These are phyloP conservation scores for Boletellus ananas DNA, from an alignment of 768 basidiomycete species.

Conservation along the genomic window DNA sequence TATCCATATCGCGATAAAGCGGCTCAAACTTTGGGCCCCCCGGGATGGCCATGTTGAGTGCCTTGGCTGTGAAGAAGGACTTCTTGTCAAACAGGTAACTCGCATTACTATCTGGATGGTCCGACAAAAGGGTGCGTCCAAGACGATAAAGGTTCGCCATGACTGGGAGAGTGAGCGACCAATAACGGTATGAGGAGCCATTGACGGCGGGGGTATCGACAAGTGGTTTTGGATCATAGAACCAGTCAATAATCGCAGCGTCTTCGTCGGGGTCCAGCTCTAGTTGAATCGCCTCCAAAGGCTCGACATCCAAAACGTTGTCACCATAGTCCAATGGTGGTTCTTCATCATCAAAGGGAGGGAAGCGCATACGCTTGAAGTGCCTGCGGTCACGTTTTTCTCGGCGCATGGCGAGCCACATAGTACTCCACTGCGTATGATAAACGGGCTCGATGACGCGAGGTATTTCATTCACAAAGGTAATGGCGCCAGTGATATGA, in stretches of 20 bases:
- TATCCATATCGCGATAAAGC: constrained; percentile 93
- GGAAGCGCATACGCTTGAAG: constrained; percentile 99
- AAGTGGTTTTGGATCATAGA: constrained; percentile 95
- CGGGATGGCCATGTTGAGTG: constrained; percentile 93
- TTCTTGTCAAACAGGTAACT: constrained; percentile 97
- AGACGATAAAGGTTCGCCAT: constrained; percentile 97
- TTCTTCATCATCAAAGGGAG: constrained; percentile 98
- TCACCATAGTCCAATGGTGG: constrained; percentile 99
- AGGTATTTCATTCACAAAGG: constrained; percentile 98
- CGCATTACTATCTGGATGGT: constrained; percentile 86
- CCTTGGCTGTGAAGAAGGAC: constrained; percentile 97
- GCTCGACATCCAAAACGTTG: constrained; percentile 97
- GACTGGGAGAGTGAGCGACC: constrained; percentile 87
- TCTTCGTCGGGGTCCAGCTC: constrained; percentile 95
- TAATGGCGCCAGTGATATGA: constrained; percentile 99
- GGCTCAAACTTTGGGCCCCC: constrained; percentile 99
- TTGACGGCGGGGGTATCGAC: constrained; percentile 88
- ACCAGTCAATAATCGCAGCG: constrained; percentile 90
- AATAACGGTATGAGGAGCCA: constrained; percentile 89
- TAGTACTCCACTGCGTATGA: constrained; percentile 98
- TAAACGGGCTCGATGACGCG: constrained; percentile 96
- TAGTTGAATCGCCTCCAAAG: constrained; percentile 94
- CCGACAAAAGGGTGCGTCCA: constrained; percentile 89
- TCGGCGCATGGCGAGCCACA: constrained; percentile 99
- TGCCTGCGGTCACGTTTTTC: constrained; percentile 98